Conservation (phyloP, 768 basidiomycete genomes). For the Trichaptum fuscoviolaceum region DNA sequence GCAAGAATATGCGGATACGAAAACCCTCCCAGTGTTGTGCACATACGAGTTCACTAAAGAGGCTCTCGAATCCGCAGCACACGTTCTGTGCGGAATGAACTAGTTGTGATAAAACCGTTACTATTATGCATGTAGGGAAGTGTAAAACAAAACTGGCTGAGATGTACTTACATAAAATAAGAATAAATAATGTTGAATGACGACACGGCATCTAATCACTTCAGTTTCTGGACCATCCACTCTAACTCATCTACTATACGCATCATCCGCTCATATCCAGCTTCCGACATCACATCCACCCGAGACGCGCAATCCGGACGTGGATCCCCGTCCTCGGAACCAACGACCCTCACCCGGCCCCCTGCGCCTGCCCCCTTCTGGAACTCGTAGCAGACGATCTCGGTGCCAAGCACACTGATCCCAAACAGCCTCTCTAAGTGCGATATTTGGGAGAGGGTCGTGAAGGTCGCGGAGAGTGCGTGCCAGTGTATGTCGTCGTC, state of each 20-base stretch:
- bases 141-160: neutral
- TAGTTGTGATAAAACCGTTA: neutral
- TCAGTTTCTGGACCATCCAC: neutral
- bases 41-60: constrained; percentile 56
- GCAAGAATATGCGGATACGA: constrained; percentile 22
- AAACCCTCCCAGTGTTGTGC: constrained; percentile 34
- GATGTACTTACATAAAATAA: neutral
- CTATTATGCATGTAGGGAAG: neutral
- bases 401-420: neutral
- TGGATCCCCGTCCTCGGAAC: neutral
- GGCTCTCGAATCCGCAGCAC: constrained; percentile 41
- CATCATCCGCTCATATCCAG: neutral
- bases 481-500: neutral
- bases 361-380: neutral
- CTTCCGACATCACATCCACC: neutral
- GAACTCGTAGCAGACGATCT: neutral
- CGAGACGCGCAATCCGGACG: neutral
- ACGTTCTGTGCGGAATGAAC: constrained; percentile 38
- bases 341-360: neutral
- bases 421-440: neutral
- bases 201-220: neutral
- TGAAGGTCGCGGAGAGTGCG: neutral
- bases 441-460: neutral
- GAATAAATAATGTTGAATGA: neutral
- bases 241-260: neutral